Conservation (phyloP, 768 basidiomycete species). For the Collybia mongolica region DNA sequence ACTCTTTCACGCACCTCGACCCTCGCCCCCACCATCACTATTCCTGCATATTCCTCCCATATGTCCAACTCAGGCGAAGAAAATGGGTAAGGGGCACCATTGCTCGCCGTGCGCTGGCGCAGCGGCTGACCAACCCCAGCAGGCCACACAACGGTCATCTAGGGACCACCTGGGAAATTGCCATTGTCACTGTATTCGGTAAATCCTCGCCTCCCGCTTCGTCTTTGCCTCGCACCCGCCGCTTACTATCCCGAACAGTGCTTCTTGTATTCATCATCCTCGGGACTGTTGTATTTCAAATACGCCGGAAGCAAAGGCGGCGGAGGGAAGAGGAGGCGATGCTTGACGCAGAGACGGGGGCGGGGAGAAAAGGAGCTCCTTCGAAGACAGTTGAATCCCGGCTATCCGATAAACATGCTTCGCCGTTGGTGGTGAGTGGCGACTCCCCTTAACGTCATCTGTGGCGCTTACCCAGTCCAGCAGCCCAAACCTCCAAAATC, state of each 20-base stretch:
- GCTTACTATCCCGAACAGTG: constrained; percentile 10
- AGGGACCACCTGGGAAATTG: constrained; percentile 36
- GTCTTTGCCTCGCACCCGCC: not conserved
- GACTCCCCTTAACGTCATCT: not conserved
- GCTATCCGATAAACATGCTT: not conserved
- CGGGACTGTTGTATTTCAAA: constrained; percentile 23
- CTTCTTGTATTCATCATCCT: constrained; percentile 23
- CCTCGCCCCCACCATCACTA: not conserved
- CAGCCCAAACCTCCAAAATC: not conserved
- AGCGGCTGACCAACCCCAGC: not conserved
- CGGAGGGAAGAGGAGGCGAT: no score
- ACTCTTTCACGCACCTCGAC: not conserved
- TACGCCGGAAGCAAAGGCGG: constrained; percentile 21
- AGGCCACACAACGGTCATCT: constrained; percentile 32
- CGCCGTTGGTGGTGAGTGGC: not conserved
- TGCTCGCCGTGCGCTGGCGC: not conserved
- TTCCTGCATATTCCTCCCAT: not conserved
- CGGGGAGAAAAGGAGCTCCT: not conserved
- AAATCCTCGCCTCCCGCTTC: constrained; percentile 2
- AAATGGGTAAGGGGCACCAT: not conserved
- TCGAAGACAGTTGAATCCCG: not conserved
- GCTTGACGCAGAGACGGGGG: no score
- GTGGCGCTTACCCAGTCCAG: not conserved
- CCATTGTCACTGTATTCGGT: constrained; percentile 32
- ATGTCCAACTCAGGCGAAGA: not conserved